These are phyloP conservation scores for Ceratobasidium sp. DNA, from an alignment of 1,284 basidiomycete species.

Conservation along the genomic window DNA sequence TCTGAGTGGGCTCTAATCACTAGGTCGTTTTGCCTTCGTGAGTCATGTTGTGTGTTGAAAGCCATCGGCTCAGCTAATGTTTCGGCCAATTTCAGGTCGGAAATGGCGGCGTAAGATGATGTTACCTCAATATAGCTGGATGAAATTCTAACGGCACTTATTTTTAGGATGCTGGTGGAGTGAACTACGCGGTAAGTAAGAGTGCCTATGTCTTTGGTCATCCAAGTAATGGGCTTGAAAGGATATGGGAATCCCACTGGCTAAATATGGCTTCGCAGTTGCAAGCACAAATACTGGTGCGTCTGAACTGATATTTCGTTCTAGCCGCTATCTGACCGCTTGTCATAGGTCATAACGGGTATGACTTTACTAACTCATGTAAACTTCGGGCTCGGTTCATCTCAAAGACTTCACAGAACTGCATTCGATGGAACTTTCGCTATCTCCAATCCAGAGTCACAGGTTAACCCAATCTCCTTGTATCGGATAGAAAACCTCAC, in stretches of 20 bases:
- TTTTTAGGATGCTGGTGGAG: slow-evolving; percentile 21
- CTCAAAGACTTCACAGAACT: neutral
- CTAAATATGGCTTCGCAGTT: slow-evolving; percentile 31
- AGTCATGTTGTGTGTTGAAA: neutral
- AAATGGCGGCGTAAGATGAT: slow-evolving; percentile 30
- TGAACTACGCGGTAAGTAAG: slow-evolving; percentile 26
- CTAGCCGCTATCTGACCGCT: neutral
- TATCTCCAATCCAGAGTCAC: slow-evolving; percentile 31
- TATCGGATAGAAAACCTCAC: too few species aligned
- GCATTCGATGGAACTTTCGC: slow-evolving; percentile 16
- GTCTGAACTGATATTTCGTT: neutral
- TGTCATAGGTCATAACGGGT: slow-evolving; percentile 26
- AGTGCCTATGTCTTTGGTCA: neutral
- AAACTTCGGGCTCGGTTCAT: neutral
- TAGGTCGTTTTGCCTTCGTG: slow-evolving; percentile 34
- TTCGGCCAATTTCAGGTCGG: neutral
- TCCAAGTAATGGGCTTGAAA: neutral
- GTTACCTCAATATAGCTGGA: neutral
- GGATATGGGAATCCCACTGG: slow-evolving; percentile 31
- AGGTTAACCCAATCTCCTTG: neutral
- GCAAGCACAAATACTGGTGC: slow-evolving; percentile 27
- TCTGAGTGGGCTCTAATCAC: neutral
- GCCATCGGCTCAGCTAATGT: neutral
- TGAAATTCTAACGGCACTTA: neutral
- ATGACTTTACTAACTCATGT: neutral